Percentiles rank a stretch among this genome's conserved stretches.
Evolutionary conservation across 1,139 yeast genomes (phyloP).

Genomic region (Scheffersomyces illinoinensis): DNA sequence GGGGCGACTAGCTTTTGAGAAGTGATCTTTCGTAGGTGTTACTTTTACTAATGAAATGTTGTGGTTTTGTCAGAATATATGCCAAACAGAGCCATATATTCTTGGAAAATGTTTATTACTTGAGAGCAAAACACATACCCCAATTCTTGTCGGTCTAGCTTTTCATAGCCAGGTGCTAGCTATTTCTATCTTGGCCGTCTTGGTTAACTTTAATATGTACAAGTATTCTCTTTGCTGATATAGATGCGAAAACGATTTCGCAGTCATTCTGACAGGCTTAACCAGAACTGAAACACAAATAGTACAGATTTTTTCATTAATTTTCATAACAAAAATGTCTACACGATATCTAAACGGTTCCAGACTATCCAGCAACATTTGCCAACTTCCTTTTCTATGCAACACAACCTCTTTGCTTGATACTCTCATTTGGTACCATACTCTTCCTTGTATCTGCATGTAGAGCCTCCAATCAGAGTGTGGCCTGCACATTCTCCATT

Average conservation of each 20-base stretch:
- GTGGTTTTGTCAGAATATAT: too few species aligned
- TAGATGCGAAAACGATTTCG: neutral
- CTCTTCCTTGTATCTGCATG: neutral
- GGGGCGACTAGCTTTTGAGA: too few species aligned
- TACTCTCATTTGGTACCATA: neutral
- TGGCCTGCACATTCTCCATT: neutral
- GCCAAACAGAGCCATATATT: neutral
- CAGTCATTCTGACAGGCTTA: neutral
- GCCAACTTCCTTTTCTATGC: neutral
- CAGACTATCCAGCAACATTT: neutral
- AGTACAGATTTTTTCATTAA: neutral
- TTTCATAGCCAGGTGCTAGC: neutral
- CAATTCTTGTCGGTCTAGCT: neutral
- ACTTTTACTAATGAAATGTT: too few species aligned
- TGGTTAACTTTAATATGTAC: too few species aligned
- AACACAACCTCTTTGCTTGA: neutral
- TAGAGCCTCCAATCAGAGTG: neutral
- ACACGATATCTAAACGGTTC: neutral
- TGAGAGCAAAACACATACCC: neutral
- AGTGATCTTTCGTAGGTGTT: too few species aligned
- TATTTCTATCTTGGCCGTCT: neutral
- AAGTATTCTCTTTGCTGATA: neutral
- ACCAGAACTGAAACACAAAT: neutral
- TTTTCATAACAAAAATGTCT: neutral
- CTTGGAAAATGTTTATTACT: neutral